Percentiles rank a stretch among this genome's conserved stretches.
phyloP scores from a whole-genome alignment of 2,329 filamentous ascomycete genomes.

The Pseudocercospora cruenta region DNA sequence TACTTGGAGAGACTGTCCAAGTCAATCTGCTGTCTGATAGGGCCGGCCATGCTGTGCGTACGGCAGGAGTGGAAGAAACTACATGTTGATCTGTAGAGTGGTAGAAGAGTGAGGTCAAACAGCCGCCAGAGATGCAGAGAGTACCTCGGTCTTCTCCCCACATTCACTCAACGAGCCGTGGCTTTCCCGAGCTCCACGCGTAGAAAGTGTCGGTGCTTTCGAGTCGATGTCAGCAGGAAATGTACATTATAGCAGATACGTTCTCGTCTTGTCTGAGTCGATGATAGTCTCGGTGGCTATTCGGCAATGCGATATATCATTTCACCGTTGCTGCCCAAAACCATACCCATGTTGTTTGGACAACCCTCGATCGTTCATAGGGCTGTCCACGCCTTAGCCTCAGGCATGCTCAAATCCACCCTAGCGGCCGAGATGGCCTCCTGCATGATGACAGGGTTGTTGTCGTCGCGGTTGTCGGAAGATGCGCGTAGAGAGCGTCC shows the following conservation, averaged over 20 bases:
- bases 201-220: background rate
- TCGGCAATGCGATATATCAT: too few species aligned
- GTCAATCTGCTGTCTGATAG: conserved; percentile 88
- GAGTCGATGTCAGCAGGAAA: background rate
- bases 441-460: conserved; percentile 1
- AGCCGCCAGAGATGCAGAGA: background rate
- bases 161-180: background rate
- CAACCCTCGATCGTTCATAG: too few species aligned
- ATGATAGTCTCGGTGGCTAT: too few species aligned
- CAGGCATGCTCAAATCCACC: background rate
- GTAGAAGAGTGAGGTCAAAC: background rate
- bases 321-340: background rate
- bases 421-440: background rate
- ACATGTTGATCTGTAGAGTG: conserved; percentile 10
- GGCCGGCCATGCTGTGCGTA: conserved; percentile 70
- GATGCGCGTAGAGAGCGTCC: background rate
- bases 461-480: background rate
- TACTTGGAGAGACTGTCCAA: conserved; percentile 77
- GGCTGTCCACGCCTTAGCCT: background rate
- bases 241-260: too few species aligned
- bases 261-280: too few species aligned
- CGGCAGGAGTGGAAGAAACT: conserved; percentile 12
- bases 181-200: conserved; percentile 1
- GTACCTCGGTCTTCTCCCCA: background rate
- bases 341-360: background rate